Percentiles rank a stretch among this genome's conserved stretches.
These are phyloP conservation scores for Candida orba DNA, from an alignment of 805 yeast genomes.

Conservation along the genomic window DNA sequence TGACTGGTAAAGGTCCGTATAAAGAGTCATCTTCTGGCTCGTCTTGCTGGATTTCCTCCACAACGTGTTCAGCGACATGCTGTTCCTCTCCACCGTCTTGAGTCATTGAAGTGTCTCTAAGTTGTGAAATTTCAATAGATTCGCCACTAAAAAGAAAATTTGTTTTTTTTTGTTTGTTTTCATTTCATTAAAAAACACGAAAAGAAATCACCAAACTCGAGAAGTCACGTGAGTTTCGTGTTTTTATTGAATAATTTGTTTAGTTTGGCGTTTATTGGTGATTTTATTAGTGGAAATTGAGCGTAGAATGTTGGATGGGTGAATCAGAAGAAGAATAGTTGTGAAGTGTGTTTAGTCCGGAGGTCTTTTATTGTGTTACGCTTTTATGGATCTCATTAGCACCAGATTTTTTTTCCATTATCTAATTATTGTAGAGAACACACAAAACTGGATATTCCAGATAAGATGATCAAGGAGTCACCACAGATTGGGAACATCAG, in stretches of 20 bases:
- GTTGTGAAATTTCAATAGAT: neutral
- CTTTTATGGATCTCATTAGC: too few relatives aligned
- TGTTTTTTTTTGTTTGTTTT: conserved; percentile 3
- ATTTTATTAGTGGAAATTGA: too few relatives aligned
- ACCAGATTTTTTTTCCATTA: too few relatives aligned
- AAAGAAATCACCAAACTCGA: conserved; percentile 7
- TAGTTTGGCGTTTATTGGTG: too few relatives aligned
- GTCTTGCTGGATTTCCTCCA: conserved; percentile 18
- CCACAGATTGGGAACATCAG: conserved; percentile 17
- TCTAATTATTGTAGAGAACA: too few relatives aligned
- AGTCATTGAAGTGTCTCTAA: conserved; percentile 7
- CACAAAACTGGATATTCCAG: conserved; percentile 8
- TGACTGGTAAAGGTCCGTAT: conserved; percentile 50
- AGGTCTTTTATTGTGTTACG: too few relatives aligned
- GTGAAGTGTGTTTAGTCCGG: too few relatives aligned
- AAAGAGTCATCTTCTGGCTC: conserved; percentile 45
- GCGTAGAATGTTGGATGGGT: too few relatives aligned
- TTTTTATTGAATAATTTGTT: neutral
- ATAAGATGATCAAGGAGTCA: conserved; percentile 11
- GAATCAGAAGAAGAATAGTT: too few relatives aligned
- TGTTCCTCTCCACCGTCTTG: conserved; percentile 8
- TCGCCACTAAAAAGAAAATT: conserved; percentile 1
- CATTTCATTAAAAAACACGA: conserved; percentile 6
- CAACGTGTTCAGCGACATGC: neutral
- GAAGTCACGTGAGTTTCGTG: conserved; percentile 4